Evolutionary conservation across 805 yeast genomes (phyloP), one percentile per base, ranked within the genome.

Genomic region (Kuraishia molischiana): DNA sequence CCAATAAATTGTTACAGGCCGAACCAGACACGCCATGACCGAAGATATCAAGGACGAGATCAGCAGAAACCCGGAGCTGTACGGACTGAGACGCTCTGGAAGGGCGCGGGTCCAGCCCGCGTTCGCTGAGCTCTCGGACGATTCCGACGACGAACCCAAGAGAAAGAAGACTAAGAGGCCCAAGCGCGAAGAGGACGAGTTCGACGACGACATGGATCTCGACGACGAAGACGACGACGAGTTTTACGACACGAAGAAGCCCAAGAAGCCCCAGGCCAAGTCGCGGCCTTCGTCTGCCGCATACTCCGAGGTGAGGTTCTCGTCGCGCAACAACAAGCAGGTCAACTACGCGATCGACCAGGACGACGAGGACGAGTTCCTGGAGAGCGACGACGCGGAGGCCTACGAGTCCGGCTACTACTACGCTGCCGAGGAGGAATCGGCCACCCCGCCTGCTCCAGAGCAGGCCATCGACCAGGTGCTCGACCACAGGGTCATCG

Each of bases 331-430:
- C 49, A 72, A 67, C 46, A 74, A 65, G 44, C 65, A 69, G n/a
- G 77, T 89, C 32, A 86, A 85, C 54, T 89, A 89, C 53, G 77
- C 72, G 29, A 74, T 83, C 20, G 95, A 85, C 43, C 70, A 70
- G 24, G 82, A 77, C 5, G 72, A 74, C 40, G 83, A 74, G 24
- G 59, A 56, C 37, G 77, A 69, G 42, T 59, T 75, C 32, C 53
- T 73, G 32, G 78, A 64, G 41, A 58, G 67, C 36, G 77, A 57
- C 29, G 47, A 40, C 20, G 47, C 41, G 9, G 46, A 45, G 17
- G 29, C 38, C 19, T 36, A 41, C 15, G 36, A 42, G 21, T 35
- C 39, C n/a, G 54, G 45, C 20, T 50, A 42, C 13, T 48, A 31
- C 19, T 38, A 45, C 18, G 49, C 44, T 13, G 44, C 41, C 9